A percentile compares a stretch with the other conserved stretches of the same genome.
Evolutionary conservation across 2,329 filamentous ascomycete species (phyloP).

Genomic region (Arthrobotrys iridis): DNA sequence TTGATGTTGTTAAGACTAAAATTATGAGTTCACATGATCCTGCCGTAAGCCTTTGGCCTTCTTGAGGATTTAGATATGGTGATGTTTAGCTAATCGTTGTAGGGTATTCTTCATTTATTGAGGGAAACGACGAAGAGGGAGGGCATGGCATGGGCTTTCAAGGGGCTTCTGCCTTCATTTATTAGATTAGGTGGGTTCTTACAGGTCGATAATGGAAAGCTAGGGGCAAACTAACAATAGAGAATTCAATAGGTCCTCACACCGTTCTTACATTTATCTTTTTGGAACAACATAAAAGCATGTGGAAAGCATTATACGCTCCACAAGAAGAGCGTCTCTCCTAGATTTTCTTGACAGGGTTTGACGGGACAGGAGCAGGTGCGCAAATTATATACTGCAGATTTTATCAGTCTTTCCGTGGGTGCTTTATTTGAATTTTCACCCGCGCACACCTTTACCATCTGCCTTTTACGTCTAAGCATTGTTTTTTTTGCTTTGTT

Average conservation of each 20-base stretch:
- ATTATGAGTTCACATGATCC: conserved; percentile 76
- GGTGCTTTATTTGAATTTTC: no score
- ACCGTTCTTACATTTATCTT: conserved; percentile 89
- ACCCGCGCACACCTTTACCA: background rate
- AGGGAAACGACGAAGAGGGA: conserved; percentile 75
- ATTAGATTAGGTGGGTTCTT: conserved; percentile 64
- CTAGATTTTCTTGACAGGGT: background rate
- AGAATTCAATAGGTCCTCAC: conserved; percentile 65
- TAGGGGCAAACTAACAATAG: conserved; percentile 14
- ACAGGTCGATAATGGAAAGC: background rate
- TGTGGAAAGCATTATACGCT: conserved; percentile 62
- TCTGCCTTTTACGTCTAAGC: background rate
- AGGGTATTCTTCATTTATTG: conserved; percentile 70
- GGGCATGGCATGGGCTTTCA: conserved; percentile 84
- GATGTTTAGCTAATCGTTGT: background rate
- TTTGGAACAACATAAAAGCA: conserved; percentile 83
- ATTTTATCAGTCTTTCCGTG: no score
- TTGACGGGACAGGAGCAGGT: conserved; percentile 12
- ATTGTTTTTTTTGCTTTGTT: background rate
- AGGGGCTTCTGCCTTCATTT: conserved; percentile 83
- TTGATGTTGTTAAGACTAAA: conserved; percentile 89
- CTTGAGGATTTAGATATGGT: background rate
- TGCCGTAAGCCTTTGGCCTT: conserved; percentile 14
- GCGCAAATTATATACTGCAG: conserved; percentile 29
- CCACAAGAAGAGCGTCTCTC: conserved; percentile 17